Evolutionary conservation across 768 basidiomycete genomes (phyloP).

Genomic region (Rhodotorula paludigena): DNA sequence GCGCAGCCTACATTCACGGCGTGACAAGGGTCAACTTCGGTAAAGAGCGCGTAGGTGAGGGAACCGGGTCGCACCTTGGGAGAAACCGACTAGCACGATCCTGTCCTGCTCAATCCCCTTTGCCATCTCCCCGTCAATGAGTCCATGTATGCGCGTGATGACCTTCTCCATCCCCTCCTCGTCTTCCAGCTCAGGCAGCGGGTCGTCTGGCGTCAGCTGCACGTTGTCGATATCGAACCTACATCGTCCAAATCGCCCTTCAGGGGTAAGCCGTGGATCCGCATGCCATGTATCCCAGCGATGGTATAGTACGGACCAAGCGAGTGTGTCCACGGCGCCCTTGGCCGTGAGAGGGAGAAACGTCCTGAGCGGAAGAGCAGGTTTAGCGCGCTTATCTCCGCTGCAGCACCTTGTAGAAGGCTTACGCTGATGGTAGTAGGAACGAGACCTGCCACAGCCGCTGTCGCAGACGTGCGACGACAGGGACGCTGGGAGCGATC

Average conservation of each 20-base stretch:
- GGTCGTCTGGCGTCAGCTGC: neutral
- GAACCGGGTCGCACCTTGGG: neutral
- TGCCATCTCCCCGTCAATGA: neutral
- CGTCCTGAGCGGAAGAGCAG: neutral
- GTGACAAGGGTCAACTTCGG: too few species aligned
- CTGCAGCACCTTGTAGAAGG: neutral
- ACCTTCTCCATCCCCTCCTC: neutral
- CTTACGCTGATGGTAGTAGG: neutral
- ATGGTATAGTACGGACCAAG: too few species aligned
- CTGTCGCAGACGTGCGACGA: neutral
- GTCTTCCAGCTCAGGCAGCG: neutral
- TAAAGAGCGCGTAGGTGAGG: too few species aligned
- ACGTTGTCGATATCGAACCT: neutral
- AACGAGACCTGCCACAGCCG: neutral
- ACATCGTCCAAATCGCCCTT: accelerated
- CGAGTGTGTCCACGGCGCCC: neutral
- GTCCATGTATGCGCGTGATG: neutral
- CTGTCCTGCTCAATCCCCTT: neutral
- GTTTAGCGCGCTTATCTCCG: neutral
- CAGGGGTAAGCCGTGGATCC: too few species aligned
- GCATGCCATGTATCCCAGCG: too few species aligned
- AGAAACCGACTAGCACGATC: neutral
- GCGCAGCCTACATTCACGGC: neutral
- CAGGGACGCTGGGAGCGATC: neutral
- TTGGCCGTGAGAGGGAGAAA: neutral